phyloP scores from a whole-genome alignment of 495 filamentous ascomycete genomes.

The Aspergillus cavernicola region DNA sequence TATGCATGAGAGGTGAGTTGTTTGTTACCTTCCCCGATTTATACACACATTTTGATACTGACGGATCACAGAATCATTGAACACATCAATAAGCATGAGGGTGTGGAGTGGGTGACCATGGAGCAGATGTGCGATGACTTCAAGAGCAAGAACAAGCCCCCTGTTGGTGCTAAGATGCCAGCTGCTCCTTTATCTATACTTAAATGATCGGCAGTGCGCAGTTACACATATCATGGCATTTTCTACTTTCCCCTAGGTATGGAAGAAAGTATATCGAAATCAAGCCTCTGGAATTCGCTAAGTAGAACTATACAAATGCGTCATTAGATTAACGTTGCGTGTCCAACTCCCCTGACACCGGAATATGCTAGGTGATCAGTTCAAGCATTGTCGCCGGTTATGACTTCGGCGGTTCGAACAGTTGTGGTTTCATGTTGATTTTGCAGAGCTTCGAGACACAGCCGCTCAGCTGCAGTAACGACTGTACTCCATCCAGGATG shows the following conservation, averaged over 20 bases:
- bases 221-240: background rate
- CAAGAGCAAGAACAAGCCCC: constrained; percentile 63
- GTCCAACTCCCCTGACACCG: constrained; percentile 16
- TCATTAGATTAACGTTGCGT: background rate
- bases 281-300: background rate
- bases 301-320: background rate
- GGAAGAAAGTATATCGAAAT: background rate
- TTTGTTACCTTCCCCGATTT: background rate
- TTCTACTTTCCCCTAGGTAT: background rate
- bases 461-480: constrained; percentile 85
- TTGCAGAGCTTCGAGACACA: constrained; percentile 86
- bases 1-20: constrained; percentile 55
- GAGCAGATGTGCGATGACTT: constrained; percentile 67
- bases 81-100: constrained; percentile 68
- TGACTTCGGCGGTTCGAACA: constrained; percentile 59
- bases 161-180: constrained; percentile 64
- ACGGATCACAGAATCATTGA: constrained; percentile 54
- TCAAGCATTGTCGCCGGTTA: constrained; percentile 15
- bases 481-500: constrained; percentile 94
- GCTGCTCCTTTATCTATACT: constrained; percentile 29
- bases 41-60: background rate
- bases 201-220: background rate
- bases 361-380: constrained; percentile 10
- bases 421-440: constrained; percentile 89
- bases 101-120: constrained; percentile 72